Evolutionary conservation across 1,139 yeast genomes (phyloP), one percentile per base, ranked within the genome.

Genomic region (Blastobotrys proliferans): DNA sequence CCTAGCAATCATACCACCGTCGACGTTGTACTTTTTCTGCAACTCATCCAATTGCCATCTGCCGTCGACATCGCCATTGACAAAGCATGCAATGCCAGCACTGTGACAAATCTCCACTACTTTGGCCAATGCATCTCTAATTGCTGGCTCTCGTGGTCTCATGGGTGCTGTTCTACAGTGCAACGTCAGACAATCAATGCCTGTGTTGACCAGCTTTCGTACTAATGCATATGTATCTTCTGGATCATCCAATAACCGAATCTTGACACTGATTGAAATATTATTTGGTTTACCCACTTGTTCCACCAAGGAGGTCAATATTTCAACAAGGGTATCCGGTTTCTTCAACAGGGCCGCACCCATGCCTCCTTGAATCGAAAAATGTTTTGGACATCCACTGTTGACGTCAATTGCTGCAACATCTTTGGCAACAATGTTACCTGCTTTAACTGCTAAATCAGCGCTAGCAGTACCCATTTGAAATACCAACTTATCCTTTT

Each of bases 1-100:
- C 40, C 88, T 84, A 1, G 97, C 98, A 53, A 90, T 81, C 98
- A 92, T 92, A 6, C 87, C 92, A 2, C 97, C 95, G 45, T 76
- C 76, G 2, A 72, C 67, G 0, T 80, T 79, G 56, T 76, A 77
- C 19, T 64, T 64, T 6, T 63, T 54, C 53, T 78, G 81, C 37
- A 90, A 57, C 26, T 67, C 66, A n/a, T 57, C 51, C 50, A 76
- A 77, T 48, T 90, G 94, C 10, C 60, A 51, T 31, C 79, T 67
- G 35, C 76, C 70, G 46, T 67, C 69, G 6, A 92, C 67, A 27
- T 78, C 86, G 2, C 98, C 98, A 60, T 92, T 92, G 31, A 90
- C 78, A 2, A 84, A 76, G 51, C 94, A 76, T 9, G 84, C 72
- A 2, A 92, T 83, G 4, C 77, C 76, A 38, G 79, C 70, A n/a